Evolutionary conservation across 495 filamentous ascomycete genomes (phyloP), one percentile per base, ranked within the genome.

Genomic region (Neurospora sp.): DNA sequence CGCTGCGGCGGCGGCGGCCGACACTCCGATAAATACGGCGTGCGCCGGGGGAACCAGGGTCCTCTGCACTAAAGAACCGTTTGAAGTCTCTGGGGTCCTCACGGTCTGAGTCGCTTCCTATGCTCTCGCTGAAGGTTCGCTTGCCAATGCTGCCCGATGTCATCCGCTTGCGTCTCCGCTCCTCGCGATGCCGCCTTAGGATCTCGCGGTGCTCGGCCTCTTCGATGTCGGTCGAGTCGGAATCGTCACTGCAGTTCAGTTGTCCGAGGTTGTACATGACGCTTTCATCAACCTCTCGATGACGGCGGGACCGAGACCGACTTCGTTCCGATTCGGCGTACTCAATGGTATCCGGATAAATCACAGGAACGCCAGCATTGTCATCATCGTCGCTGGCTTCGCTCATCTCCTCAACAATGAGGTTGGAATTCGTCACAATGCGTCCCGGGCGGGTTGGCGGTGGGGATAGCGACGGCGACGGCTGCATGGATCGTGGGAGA

Each of bases 121-220:
- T 84, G 74, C 84, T 84, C 77, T 87, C 83, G 77, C 80, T 84
- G 61, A 87, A 79, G 38, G 84, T 86, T 35, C 86, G 80, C 80
- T 88, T 88, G 79, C 85, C 84, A 37, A 87, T 82, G 76, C 83
- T 86, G 71, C 84, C 85, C 12, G 83, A 85, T 39, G 80, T 86
- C 82, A 87, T 86, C 16, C 86, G 80, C 75, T 80, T 80, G 69
- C 79, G 78, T 61, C 83, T 76, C 61, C 80, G 81, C 71, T 82
- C 81, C 39, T 82, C 80, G 16, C 84, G 83, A 38, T 75, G 76
- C 69, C 79, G 77, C 37, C 72, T 70, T 5, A 81, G 72, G 27
- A 82, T 78, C 39, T 79, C 73, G 74, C 71, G 73, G 42, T 80
- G 81, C 48, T 84, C 82, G 40, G 77, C 77, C 69, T 83, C 82